Evolutionary conservation across 1,284 basidiomycete species (phyloP), one percentile per base, ranked within the genome.

Genomic region (Inonotus obliquus): DNA sequence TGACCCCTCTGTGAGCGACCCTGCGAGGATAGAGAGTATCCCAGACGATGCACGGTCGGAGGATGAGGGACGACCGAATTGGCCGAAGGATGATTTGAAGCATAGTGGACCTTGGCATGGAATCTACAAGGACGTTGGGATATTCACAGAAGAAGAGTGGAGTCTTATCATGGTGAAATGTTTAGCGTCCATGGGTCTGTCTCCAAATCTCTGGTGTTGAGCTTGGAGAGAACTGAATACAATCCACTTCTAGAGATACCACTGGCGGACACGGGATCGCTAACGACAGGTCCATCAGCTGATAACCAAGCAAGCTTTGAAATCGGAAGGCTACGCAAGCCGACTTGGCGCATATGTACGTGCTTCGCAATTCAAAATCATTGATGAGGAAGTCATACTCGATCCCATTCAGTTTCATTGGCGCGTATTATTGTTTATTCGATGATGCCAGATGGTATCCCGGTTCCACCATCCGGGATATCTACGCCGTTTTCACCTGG

Each of bases 91-190:
- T 49, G 78, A 81, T 65, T 64, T 79, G 32, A 71, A 76, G 48
- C 69, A 75, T 45, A 72, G 73, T 37, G 72, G 72, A 58, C 69
- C 66, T 13, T 93, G 91, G 90, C 73, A 73, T 23, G 91, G 91
- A 10, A 74, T 94, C 25, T 86, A 83, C 73, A 89, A 88, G 71
- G 91, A 92, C 68, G 85, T 94, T 47, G 91, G 91, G 27, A 89
- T 98, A 62, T 96, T 96, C 71, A 88, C 88, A 48, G 89, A 94
- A 65, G 81, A 89, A 67, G 89, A 97, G 70, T 97, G 92, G 83
- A 83, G 87, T 67, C 82, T 89, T 64, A 79, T 98, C 69, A 96
- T 97, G 92, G 90, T 89, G 69, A 96, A 96, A 76, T 94, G 91
- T 72, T 78, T 98, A 56, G 82, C 89, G 9, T 91, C 91, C 1